Base-by-base conservation (phyloP, 306 rosid genomes). In the Hippophae rhamnoides region DNA sequence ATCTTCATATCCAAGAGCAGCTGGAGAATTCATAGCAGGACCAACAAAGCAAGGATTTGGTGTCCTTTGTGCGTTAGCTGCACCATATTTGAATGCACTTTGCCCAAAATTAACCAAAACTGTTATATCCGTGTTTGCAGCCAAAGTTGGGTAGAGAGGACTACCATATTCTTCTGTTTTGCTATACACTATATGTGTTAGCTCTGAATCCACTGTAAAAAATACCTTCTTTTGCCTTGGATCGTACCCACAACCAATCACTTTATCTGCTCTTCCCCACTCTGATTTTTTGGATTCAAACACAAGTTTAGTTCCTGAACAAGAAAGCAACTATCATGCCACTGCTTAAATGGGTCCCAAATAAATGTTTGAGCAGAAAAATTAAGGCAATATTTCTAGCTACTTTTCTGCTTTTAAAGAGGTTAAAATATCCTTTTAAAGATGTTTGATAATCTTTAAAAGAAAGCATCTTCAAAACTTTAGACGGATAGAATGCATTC, bases 211-310 rank as follows among this genome's bases (percentile, higher is more conserved):
- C 23, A 88, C 64, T 9, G 99, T 93, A 85, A 88, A 93, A 77
- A 78, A 88, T 13, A 88, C 97, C 69, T 84, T 86, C 72, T 85
- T 88, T 60, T 78, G 79, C 59, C 69, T 80, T 0, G 97, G 97
- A 75, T 93, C 97, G 60, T 65, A 93, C 7, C 99, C 97, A 48
- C 96, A 88, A 4, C 99, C 99, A 52, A 88, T 75, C 52, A 88
- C 97, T 57, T 74, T 84, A 55, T 82, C 85, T 12, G 57, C 51
- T 72, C 71, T 78, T 66, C 80, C 79, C 99, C 99, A 93, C 3
- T 80, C 78, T 59, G 68, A 84, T 23, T 80, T 81, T 13, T 86
- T 84, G 0, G 90, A 80, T 54, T 82, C 90, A 7, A 57, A 67
- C 46, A 74, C 90, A 43, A 86, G 77, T 72, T 84, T 88, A 13